phyloP scores from a whole-genome alignment of 75 land plant genomes.

The Sequoiadendron giganteum region DNA sequence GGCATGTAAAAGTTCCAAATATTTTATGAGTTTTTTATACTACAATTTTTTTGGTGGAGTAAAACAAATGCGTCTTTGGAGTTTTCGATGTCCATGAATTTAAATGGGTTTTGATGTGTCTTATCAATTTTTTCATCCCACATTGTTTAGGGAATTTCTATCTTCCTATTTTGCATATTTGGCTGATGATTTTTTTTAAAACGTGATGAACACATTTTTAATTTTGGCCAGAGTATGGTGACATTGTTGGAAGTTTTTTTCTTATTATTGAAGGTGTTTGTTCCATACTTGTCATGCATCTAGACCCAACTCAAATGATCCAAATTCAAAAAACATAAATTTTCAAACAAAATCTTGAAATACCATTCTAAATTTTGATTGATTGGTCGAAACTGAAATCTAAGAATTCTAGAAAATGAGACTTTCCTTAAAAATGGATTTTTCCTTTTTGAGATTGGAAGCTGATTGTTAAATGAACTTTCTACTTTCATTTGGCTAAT shows the following conservation, averaged over 20 bases:
- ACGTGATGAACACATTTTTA: not conserved
- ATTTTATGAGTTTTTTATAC: not conserved
- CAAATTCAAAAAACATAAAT: no score
- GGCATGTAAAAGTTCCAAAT: not conserved
- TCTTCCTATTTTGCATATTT: not conserved
- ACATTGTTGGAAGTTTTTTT: not conserved
- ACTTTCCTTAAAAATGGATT: no score
- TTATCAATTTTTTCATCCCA: not conserved
- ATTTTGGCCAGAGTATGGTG: not conserved
- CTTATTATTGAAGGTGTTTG: not conserved
- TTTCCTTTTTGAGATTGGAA: no score
- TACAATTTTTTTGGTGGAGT: not conserved
- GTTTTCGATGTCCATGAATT: not conserved
- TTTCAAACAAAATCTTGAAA: no score
- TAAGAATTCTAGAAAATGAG: no score
- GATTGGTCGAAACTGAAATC: no score
- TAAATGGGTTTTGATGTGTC: not conserved
- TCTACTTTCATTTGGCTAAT: no score
- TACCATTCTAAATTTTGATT: no score
- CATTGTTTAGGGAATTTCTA: not conserved
- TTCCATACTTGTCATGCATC: not conserved
- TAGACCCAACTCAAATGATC: no score
- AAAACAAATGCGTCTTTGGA: not conserved
- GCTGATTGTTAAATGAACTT: no score
- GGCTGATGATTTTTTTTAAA: not conserved